Conservation (phyloP, 2,329 filamentous ascomycete species). For the Podosphaera xanthii region DNA sequence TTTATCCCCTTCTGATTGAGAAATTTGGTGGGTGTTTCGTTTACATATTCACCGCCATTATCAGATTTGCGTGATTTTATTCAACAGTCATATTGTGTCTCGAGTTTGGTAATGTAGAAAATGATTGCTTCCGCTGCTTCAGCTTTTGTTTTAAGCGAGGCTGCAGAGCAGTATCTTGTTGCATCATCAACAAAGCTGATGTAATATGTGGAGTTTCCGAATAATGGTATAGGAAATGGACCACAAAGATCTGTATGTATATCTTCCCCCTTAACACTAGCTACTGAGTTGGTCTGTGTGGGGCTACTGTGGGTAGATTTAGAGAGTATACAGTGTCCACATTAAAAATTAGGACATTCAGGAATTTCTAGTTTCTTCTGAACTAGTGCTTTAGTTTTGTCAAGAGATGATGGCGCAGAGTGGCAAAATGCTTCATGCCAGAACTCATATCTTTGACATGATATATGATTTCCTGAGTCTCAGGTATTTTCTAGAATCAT, state of each 20-base stretch:
- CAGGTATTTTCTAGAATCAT: background rate
- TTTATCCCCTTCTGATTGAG: background rate
- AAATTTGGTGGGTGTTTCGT: background rate
- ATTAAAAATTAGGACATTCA: background rate
- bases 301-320: no score
- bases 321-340: background rate
- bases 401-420: background rate
- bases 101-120: background rate
- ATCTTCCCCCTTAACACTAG: no score
- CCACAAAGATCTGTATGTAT: background rate
- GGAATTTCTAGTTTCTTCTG: background rate
- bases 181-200: no score
- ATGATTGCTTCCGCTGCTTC: no score
- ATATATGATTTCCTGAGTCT: background rate
- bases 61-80: background rate
- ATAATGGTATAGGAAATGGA: background rate
- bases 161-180: no score
- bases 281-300: no score
- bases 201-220: no score
- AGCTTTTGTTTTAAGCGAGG: no score
- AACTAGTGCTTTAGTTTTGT: background rate
- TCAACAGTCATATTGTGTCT: background rate
- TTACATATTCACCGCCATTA: background rate
- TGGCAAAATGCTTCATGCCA: background rate
- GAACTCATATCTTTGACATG: background rate